Percentiles rank a stretch among this genome's conserved stretches.
Conservation (phyloP, 441 rosid genomes). For the Pelargonium citronellum region DNA sequence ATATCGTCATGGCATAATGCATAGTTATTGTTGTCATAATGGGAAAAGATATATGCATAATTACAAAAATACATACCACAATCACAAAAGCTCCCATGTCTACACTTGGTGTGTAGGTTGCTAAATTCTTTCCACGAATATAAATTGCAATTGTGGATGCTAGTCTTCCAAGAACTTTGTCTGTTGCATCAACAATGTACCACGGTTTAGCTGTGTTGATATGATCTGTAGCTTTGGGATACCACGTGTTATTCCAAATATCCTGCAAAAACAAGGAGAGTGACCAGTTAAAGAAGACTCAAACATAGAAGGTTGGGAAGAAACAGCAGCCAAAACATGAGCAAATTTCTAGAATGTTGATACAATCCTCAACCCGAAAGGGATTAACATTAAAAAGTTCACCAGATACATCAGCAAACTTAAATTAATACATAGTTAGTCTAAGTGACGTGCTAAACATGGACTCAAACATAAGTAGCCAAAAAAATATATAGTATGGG, state of each 20-base stretch:
- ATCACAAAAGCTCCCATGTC: conserved; percentile 96
- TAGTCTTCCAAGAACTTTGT: conserved; percentile 76
- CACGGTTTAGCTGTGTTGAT: conserved; percentile 72
- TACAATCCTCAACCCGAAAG: background rate
- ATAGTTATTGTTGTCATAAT: background rate
- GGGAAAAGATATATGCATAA: background rate
- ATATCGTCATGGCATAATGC: background rate
- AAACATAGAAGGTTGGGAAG: background rate
- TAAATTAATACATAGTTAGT: too few species aligned
- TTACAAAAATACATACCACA: conserved; percentile 55
- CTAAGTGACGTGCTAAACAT: too few species aligned
- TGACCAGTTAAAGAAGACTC: background rate
- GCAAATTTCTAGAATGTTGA: background rate
- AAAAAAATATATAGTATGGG: too few species aligned
- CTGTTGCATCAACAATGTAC: conserved; percentile 86
- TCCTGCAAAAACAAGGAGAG: conserved; percentile 42
- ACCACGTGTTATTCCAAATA: conserved; percentile 90
- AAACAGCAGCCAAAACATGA: background rate
- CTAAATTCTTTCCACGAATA: conserved; percentile 86
- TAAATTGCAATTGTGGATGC: conserved; percentile 81
- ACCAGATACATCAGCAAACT: too few species aligned
- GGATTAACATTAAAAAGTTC: background rate
- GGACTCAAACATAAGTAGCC: too few species aligned
- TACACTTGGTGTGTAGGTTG: conserved; percentile 83
- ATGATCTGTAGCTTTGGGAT: conserved; percentile 85